A percentile compares a stretch with the other conserved stretches of the same genome.
phyloP scores from a whole-genome alignment of 176 grass and related monocot species.

The Cenchrus americanus region DNA sequence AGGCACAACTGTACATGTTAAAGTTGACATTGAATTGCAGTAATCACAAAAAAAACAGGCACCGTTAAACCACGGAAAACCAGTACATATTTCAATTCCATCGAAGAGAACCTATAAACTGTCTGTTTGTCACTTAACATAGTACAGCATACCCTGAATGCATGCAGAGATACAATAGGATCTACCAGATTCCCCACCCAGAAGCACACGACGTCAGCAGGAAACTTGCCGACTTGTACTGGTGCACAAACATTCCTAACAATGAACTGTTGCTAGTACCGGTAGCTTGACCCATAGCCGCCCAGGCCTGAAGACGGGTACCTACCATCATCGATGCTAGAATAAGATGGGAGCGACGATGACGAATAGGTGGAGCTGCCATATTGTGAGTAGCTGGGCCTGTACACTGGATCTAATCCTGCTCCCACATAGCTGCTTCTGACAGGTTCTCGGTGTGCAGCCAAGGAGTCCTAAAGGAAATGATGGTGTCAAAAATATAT shows the following conservation, averaged over 20 bases:
- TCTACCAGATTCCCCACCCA: background rate
- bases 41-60: background rate
- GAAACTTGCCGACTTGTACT: slow-evolving; percentile 33
- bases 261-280: slow-evolving; percentile 51
- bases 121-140: slow-evolving; percentile 9
- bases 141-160: slow-evolving; percentile 18
- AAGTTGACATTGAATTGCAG: background rate
- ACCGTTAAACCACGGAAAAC: background rate
- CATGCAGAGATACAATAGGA: slow-evolving; percentile 2
- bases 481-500: slow-evolving; percentile 3
- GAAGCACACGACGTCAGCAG: slow-evolving; percentile 20
- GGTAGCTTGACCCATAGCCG: slow-evolving; percentile 73
- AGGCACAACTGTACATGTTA: background rate
- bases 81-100: slow-evolving; percentile 13
- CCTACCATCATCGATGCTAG: slow-evolving; percentile 57
- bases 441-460: slow-evolving; percentile 72
- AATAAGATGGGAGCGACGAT: slow-evolving; percentile 66
- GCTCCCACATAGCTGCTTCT: slow-evolving; percentile 69
- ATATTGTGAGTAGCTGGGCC: slow-evolving; percentile 80
- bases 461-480: slow-evolving; percentile 72
- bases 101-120: background rate
- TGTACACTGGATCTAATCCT: slow-evolving; percentile 67
- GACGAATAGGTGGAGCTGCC: slow-evolving; percentile 64
- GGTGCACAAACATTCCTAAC: background rate
- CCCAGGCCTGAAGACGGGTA: slow-evolving; percentile 76